These are phyloP conservation scores for Delphinella strobiligena DNA, from an alignment of 2,329 filamentous ascomycete genomes.

Conservation along the genomic window DNA sequence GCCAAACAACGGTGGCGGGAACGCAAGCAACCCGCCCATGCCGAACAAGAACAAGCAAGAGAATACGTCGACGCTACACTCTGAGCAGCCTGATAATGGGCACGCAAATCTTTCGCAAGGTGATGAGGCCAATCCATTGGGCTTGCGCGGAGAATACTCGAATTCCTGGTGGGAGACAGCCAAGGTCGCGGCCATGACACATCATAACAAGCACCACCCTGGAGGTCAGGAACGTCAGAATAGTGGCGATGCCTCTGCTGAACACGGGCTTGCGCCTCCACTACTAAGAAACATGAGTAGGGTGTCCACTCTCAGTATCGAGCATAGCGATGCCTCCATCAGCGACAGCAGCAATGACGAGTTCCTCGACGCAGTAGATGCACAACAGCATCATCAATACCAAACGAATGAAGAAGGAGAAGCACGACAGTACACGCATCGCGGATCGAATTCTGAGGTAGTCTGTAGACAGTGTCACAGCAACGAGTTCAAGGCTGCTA, in stretches of 20 bases:
- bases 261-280: conserved; percentile 13
- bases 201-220: background rate
- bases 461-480: conserved; percentile 47
- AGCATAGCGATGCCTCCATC: conserved; percentile 15
- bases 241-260: no score
- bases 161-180: conserved; percentile 3
- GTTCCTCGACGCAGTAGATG: conserved; percentile 31
- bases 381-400: conserved; percentile 23
- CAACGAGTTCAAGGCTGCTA: conserved; percentile 50
- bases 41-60: conserved; percentile 14
- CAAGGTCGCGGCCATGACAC: background rate
- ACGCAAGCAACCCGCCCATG: conserved; percentile 1
- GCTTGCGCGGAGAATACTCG: background rate
- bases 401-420: background rate
- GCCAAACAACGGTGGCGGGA: background rate
- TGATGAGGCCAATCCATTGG: background rate
- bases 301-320: conserved; percentile 47
- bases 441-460: conserved; percentile 2
- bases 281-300: conserved; percentile 30
- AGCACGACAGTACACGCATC: background rate
- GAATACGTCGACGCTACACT: conserved; percentile 40
- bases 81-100: conserved; percentile 27
- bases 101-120: conserved; percentile 10
- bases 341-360: conserved; percentile 30
- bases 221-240: no score